Evolutionary conservation across 305 asterid genomes (phyloP), one percentile per base, ranked within the genome.

Genomic region (Stenogyne calaminthoides): DNA sequence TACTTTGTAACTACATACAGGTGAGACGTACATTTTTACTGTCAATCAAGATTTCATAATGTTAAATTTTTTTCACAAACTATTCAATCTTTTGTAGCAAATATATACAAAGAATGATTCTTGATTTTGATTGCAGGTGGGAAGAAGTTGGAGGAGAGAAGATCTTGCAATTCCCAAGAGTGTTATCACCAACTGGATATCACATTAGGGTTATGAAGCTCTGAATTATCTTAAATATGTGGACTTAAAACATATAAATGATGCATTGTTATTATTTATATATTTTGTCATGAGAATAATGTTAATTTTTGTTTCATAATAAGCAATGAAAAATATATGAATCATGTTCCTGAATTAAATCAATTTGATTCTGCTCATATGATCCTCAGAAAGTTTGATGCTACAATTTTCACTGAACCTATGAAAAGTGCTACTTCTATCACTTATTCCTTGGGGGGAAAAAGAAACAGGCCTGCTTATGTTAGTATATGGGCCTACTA

Each of bases 1-100:
- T 84, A 89, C 66, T 86, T 91, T 63, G 92, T 82, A 12, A 87
- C 92, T 7, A 67, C 58, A n/a, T 91, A 82, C 83, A 87, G 89
- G 96, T 91, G 49, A 85, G 39, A 7, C 0, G 6, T 19, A 7
- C 37, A 44, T 11, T 9, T n/a, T 42, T 15, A n/a, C 2, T 51
- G 1, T 49, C 0, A 52, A 7, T 52, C 11, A 8, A 52, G 12
- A 52, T 9, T 16, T 52, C 11, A 52, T 52, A 16, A 4, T 15
- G n/a, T 51, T 16, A 10, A 18, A 6, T 1, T 8, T 29, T 67
- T 65, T 65, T 22, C 20, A 57, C 63, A 22, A 32, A 5, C 3
- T 22, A 56, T 25, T 56, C 7, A 57, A 12, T 9, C 8, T 27
- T 57, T 56, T 55, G 3, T 19, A 20, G 3, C 34, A 7, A 7